These are phyloP conservation scores for Calonectria pteridis DNA, from an alignment of 2,329 filamentous ascomycete species.

Conservation along the genomic window DNA sequence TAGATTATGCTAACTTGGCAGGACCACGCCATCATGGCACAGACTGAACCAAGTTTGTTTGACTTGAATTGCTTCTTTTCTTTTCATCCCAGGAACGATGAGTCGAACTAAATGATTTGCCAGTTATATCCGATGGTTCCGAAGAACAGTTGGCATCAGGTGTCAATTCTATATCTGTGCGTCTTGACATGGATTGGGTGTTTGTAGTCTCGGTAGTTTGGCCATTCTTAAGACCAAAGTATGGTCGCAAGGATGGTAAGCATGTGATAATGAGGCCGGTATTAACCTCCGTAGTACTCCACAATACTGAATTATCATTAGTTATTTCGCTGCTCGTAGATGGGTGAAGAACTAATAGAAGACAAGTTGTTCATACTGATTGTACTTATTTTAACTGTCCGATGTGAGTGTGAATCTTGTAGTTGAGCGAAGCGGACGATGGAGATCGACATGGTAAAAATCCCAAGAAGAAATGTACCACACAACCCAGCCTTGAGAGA, in stretches of 20 bases:
- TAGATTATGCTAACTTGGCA: rapidly evolving
- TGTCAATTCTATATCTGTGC: neutral
- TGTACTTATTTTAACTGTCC: neutral
- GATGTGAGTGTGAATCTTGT: neutral
- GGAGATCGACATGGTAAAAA: neutral
- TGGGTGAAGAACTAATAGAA: neutral
- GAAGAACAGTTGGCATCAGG: neutral
- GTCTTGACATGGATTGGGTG: neutral
- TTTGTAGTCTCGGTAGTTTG: neutral
- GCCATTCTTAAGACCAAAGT: neutral
- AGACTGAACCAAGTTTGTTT: neutral
- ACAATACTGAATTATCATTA: neutral
- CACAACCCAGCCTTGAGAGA: neutral
- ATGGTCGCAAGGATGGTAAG: neutral
- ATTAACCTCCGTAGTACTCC: neutral
- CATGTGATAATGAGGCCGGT: neutral
- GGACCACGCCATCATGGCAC: neutral
- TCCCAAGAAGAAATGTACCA: neutral
- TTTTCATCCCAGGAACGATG: neutral
- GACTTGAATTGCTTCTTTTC: neutral
- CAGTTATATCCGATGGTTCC: neutral
- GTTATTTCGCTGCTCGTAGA: neutral
- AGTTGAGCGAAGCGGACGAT: neutral
- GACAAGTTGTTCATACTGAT: neutral
- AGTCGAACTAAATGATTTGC: neutral